Evolutionary conservation across 768 basidiomycete species (phyloP).

Genomic region (Leccinum arenicola): DNA sequence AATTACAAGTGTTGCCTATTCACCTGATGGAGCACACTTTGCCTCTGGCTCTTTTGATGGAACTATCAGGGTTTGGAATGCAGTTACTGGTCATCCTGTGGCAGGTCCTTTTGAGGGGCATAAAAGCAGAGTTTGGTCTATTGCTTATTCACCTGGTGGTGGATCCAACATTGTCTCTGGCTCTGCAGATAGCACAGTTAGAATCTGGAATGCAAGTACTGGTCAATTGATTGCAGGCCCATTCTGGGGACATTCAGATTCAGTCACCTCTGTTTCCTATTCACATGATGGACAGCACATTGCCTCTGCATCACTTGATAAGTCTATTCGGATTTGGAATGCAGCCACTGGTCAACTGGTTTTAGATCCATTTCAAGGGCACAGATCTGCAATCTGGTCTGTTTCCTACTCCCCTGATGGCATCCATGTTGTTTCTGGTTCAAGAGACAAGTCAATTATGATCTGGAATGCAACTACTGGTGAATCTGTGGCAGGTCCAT

Average conservation of each 20-base stretch:
- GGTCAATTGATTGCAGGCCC: not conserved
- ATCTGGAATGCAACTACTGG: not conserved
- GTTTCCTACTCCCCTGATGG: conserved; percentile 3
- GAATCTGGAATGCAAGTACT: not conserved
- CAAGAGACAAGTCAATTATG: no score
- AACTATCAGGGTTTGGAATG: no score
- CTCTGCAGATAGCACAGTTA: not conserved
- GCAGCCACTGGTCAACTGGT: not conserved
- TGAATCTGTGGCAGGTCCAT: no score
- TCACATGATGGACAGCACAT: not conserved
- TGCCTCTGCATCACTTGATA: not conserved
- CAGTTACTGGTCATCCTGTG: no score
- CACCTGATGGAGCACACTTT: no score
- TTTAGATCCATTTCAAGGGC: no score
- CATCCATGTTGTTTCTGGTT: not conserved
- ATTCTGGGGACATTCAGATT: not conserved
- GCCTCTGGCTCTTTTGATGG: no score
- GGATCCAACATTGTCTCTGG: not conserved
- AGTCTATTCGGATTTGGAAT: conserved; percentile 1
- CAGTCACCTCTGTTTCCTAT: not conserved
- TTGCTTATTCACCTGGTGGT: not conserved
- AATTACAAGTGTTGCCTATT: not conserved
- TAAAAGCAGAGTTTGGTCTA: not conserved
- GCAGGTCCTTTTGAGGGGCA: no score
- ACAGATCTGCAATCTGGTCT: not conserved